phyloP scores from a whole-genome alignment of 2,329 filamentous ascomycete species.

The Coleophoma eucalyptorum region DNA sequence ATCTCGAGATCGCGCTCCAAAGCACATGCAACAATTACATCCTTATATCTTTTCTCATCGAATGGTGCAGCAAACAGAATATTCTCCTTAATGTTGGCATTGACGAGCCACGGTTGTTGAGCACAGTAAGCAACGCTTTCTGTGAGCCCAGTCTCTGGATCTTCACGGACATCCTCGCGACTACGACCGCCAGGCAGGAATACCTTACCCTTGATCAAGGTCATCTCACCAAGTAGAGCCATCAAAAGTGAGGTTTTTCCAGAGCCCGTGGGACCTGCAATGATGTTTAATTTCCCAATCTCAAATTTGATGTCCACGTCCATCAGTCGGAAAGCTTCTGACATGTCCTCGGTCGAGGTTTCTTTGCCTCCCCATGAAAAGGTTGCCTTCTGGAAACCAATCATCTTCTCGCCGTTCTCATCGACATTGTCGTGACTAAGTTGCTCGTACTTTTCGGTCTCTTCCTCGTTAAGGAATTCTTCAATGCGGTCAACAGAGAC shows the following conservation, averaged over 20 bases:
- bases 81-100: constrained; percentile 92
- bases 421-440: constrained; percentile 67
- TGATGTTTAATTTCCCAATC: constrained; percentile 84
- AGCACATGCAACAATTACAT: constrained; percentile 88
- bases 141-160: constrained; percentile 80
- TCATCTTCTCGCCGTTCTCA: constrained; percentile 65
- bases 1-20: constrained; percentile 89
- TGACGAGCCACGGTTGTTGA: constrained; percentile 95
- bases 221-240: constrained; percentile 97
- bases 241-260: constrained; percentile 96
- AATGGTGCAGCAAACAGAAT: constrained; percentile 84
- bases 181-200: constrained; percentile 78
- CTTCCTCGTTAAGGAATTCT: constrained; percentile 86
- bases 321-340: constrained; percentile 77
- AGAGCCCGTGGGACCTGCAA: constrained; percentile 88
- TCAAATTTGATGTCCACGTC: constrained; percentile 80
- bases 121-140: constrained; percentile 96
- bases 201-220: constrained; percentile 72
- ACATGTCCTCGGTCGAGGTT: constrained; percentile 53
- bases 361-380: constrained; percentile 83
- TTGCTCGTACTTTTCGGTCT: constrained; percentile 93
- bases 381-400: constrained; percentile 81
- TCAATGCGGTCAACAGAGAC: constrained; percentile 97
- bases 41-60: constrained; percentile 77
- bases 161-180: constrained; percentile 76